These are phyloP conservation scores for Mucuna pruriens DNA, from an alignment of 306 rosid genomes.

Conservation along the genomic window DNA sequence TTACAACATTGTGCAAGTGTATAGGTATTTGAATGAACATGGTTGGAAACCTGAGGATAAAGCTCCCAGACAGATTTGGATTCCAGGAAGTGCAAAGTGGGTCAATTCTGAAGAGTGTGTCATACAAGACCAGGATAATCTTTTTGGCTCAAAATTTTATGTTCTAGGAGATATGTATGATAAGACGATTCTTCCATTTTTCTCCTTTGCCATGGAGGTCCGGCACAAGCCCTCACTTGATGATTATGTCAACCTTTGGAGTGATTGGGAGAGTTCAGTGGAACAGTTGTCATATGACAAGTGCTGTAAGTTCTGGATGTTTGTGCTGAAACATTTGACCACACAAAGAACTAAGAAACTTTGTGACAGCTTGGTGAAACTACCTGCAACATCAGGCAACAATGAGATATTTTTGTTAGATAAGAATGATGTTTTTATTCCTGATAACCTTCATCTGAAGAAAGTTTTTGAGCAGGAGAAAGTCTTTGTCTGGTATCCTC, in stretches of 20 bases:
- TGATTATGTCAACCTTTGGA: conserved; percentile 70
- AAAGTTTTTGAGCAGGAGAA: conserved; percentile 55
- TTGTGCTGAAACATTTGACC: conserved; percentile 48
- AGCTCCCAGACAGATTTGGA: conserved; percentile 59
- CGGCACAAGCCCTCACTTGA: conserved; percentile 51
- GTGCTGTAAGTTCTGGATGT: conserved; percentile 72
- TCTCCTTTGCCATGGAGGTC: conserved; percentile 51
- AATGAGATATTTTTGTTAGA: conserved; percentile 47
- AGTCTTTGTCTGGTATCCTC: conserved; percentile 81
- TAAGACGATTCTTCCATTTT: conserved; percentile 45
- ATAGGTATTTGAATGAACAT: conserved; percentile 49
- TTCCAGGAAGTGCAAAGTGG: conserved; percentile 55
- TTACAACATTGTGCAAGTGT: conserved; percentile 44
- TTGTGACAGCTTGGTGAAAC: conserved; percentile 48
- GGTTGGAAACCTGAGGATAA: conserved; percentile 56
- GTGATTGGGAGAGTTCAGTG: conserved; percentile 62
- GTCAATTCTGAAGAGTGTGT: conserved; percentile 58
- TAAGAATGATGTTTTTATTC: conserved; percentile 60
- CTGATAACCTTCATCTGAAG: conserved; percentile 71
- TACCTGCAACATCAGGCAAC: conserved; percentile 53
- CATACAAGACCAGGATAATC: conserved; percentile 55
- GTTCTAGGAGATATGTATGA: conserved; percentile 52
- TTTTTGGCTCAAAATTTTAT: conserved; percentile 55
- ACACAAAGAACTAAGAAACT: conserved; percentile 39
- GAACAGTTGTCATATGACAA: conserved; percentile 44